phyloP scores from a whole-genome alignment of 352 stramenopile species.

The Phytopythium vexans region DNA sequence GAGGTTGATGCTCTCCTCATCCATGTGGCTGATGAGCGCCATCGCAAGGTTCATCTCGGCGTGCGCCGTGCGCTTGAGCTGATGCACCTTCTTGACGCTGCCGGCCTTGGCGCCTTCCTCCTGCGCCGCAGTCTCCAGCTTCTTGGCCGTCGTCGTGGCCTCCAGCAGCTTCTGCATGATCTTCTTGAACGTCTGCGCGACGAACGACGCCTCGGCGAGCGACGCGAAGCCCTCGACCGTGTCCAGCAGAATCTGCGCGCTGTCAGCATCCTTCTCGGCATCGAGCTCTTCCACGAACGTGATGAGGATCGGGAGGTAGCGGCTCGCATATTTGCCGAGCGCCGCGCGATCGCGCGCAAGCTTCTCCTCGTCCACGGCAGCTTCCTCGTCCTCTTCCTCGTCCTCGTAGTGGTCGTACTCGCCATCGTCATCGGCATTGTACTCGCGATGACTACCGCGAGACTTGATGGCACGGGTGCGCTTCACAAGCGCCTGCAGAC shows the following conservation, averaged over 20 bases:
- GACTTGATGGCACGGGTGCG: slow-evolving; percentile 47
- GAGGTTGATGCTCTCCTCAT: slow-evolving; percentile 68
- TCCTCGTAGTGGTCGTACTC: slow-evolving; percentile 34
- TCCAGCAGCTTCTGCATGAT: slow-evolving; percentile 89
- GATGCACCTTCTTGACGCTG: slow-evolving; percentile 38
- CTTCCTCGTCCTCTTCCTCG: slow-evolving; percentile 36
- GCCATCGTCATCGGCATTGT: slow-evolving; percentile 42
- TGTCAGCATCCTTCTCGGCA: slow-evolving; percentile 70
- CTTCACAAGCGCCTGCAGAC: slow-evolving; percentile 80
- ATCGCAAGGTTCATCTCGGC: slow-evolving; percentile 78
- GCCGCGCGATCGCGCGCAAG: slow-evolving; percentile 67
- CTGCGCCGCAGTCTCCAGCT: slow-evolving; percentile 36
- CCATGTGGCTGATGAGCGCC: slow-evolving; percentile 75
- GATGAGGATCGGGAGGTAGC: slow-evolving; percentile 84
- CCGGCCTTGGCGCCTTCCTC: slow-evolving; percentile 18
- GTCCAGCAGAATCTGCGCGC: slow-evolving; percentile 67
- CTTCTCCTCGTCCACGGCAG: slow-evolving; percentile 73
- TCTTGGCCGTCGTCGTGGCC: slow-evolving; percentile 75
- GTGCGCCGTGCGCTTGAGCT: slow-evolving; percentile 66
- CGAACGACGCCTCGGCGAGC: slow-evolving; percentile 60
- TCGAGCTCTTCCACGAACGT: slow-evolving; percentile 83
- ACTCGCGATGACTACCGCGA: slow-evolving; percentile 33
- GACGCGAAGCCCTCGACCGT: slow-evolving; percentile 82
- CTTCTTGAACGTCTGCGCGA: slow-evolving; percentile 80
- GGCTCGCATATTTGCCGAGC: slow-evolving; percentile 71